Conservation (phyloP, 352 stramenopile genomes). For the Phytopythium montanum region DNA sequence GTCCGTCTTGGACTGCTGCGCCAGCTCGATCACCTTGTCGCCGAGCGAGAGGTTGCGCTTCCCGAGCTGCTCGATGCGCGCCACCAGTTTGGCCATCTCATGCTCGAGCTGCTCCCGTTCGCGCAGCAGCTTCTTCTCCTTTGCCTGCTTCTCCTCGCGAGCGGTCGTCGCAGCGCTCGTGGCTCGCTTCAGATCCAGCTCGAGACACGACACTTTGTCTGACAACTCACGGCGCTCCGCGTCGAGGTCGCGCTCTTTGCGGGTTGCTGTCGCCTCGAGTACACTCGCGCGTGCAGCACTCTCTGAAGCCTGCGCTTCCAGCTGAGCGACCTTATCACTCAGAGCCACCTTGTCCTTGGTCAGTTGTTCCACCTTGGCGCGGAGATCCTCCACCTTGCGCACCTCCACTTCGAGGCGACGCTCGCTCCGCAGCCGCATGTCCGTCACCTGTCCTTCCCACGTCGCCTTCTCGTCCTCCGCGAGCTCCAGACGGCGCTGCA, state of each 20-base stretch:
- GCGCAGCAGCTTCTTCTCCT: constrained; percentile 52
- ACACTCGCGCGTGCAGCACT: constrained; percentile 23
- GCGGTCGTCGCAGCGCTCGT: constrained; percentile 20
- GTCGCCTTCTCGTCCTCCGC: constrained; percentile 40
- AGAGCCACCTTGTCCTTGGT: constrained; percentile 32
- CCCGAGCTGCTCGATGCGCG: constrained; percentile 46
- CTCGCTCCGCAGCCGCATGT: constrained; percentile 34
- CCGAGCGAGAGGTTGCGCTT: constrained; percentile 55
- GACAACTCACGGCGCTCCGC: constrained; percentile 6
- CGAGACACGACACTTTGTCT: constrained; percentile 22
- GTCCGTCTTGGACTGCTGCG: constrained; percentile 55
- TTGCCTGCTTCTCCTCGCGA: constrained; percentile 32
- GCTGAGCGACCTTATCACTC: constrained; percentile 15
- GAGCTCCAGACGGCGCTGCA: constrained; percentile 30
- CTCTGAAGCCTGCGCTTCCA: constrained; percentile 22
- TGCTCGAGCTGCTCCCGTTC: constrained; percentile 55
- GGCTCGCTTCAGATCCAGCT: constrained; percentile 25
- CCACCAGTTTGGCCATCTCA: constrained; percentile 44
- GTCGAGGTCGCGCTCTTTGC: constrained; percentile 28
- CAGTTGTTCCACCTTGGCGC: constrained; percentile 27
- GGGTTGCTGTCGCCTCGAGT: constrained; percentile 13
- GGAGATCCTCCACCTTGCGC: constrained; percentile 35
- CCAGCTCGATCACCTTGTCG: constrained; percentile 53
- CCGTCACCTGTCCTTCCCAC: constrained; percentile 32
- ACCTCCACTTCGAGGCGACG: constrained; percentile 32